These are phyloP conservation scores for Naumovozyma baii DNA, from an alignment of 805 yeast species.

Conservation along the genomic window DNA sequence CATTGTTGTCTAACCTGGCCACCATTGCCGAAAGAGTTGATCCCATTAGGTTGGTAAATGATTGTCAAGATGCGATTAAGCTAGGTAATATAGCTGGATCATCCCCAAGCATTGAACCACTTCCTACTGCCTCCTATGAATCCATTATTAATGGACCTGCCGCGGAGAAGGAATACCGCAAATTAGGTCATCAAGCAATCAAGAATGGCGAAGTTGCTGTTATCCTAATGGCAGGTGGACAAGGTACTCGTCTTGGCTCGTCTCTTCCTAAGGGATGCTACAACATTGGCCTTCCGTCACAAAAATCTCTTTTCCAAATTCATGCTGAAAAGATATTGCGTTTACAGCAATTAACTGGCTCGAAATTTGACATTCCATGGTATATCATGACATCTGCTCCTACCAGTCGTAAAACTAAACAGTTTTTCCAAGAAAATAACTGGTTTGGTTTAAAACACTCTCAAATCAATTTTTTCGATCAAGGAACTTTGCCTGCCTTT, in stretches of 20 bases:
- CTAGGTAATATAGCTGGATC: constrained; percentile 25
- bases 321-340: constrained; percentile 79
- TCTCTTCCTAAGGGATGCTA: constrained; percentile 89
- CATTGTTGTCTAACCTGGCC: constrained; percentile 29
- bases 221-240: constrained; percentile 95
- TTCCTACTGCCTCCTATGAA: constrained; percentile 47
- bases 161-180: constrained; percentile 34
- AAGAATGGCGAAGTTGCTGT: constrained; percentile 72
- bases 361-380: constrained; percentile 47
- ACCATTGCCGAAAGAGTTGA: constrained; percentile 11
- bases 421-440: constrained; percentile 48
- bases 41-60: constrained; percentile 30
- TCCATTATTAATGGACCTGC: constrained; percentile 33
- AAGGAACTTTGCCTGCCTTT: constrained; percentile 91
- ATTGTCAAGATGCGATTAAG: constrained; percentile 35
- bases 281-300: constrained; percentile 75
- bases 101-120: constrained; percentile 32
- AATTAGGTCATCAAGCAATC: constrained; percentile 60
- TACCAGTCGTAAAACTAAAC: constrained; percentile 66
- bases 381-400: constrained; percentile 94
- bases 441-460: constrained; percentile 59
- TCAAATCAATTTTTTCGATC: constrained; percentile 77
- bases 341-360: constrained; percentile 37
- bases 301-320: constrained; percentile 76
- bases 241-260: constrained; percentile 92